A percentile compares a stretch with the other conserved stretches of the same genome.
These are phyloP conservation scores for Phytopythium litorale DNA, from an alignment of 352 stramenopile genomes.

Conservation along the genomic window DNA sequence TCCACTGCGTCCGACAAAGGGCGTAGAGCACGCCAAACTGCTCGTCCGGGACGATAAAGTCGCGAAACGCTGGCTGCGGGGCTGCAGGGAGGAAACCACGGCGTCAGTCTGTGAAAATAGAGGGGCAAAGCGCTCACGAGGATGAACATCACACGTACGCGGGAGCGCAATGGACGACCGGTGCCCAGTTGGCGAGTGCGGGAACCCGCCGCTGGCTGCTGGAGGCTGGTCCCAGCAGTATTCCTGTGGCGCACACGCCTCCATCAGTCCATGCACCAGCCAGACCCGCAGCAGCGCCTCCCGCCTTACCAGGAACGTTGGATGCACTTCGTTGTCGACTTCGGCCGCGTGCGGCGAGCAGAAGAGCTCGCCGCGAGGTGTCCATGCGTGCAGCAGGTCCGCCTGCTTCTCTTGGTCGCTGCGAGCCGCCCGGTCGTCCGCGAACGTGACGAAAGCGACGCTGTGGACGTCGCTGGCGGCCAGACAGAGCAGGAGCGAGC, in stretches of 20 bases:
- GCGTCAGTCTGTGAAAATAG: neutral
- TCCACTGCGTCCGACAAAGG: slow-evolving; percentile 36
- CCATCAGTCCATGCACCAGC: neutral
- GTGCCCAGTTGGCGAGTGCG: neutral
- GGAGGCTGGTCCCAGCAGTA: slow-evolving; percentile 33
- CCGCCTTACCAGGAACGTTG: slow-evolving; percentile 19
- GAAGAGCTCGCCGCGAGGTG: slow-evolving; percentile 20
- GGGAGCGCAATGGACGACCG: neutral
- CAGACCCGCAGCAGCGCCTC: neutral
- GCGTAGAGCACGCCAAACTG: slow-evolving; percentile 19
- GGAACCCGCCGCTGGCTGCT: neutral
- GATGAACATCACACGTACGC: neutral
- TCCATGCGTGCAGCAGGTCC: neutral
- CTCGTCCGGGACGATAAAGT: slow-evolving; percentile 32
- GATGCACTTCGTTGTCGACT: slow-evolving; percentile 10
- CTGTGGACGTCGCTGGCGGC: neutral
- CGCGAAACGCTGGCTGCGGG: slow-evolving; percentile 28
- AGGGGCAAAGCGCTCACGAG: neutral
- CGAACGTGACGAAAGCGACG: neutral
- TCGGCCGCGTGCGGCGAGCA: slow-evolving; percentile 15
- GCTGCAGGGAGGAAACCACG: slow-evolving; percentile 7
- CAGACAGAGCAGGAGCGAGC: neutral
- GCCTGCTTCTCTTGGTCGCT: neutral
- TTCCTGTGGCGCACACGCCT: slow-evolving; percentile 18
- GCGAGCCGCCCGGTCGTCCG: neutral